These are phyloP conservation scores for Rhizomucor pusillus DNA, from an alignment of 371 early-diverging fungal genomes.

Conservation along the genomic window DNA sequence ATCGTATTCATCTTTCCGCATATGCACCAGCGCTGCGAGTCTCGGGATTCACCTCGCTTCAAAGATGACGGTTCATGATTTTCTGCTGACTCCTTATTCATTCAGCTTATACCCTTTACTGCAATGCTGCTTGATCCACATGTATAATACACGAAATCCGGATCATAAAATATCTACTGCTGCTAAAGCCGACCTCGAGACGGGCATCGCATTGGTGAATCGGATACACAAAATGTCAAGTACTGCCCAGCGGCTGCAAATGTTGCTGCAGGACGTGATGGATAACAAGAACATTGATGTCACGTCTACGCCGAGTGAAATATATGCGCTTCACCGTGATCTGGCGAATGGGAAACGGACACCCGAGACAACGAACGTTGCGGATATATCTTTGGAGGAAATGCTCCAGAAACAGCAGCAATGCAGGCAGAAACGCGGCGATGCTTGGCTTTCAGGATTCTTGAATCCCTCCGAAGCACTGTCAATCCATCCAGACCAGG, in stretches of 20 bases:
- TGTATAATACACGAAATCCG: slow-evolving; percentile 42
- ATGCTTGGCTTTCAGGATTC: too few relatives aligned
- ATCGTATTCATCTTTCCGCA: slow-evolving; percentile 39
- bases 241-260: slow-evolving; percentile 29
- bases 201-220: slow-evolving; percentile 28
- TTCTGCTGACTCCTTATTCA: slow-evolving; percentile 43
- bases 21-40: slow-evolving; percentile 46
- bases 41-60: slow-evolving; percentile 39
- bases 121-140: slow-evolving; percentile 44
- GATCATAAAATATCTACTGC: slow-evolving; percentile 31
- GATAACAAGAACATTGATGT: slow-evolving; percentile 36
- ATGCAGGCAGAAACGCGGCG: too few relatives aligned
- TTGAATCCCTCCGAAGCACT: too few relatives aligned
- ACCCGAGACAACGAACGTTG: background rate
- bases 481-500: too few relatives aligned
- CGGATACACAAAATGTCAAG: slow-evolving; percentile 30
- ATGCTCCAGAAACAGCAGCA: background rate
- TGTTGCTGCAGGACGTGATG: slow-evolving; percentile 31
- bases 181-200: slow-evolving; percentile 36
- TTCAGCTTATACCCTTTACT: slow-evolving; percentile 45
- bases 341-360: background rate
- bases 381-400: background rate
- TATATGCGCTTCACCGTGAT: slow-evolving; percentile 4
- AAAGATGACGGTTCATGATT: slow-evolving; percentile 32
- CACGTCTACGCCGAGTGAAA: slow-evolving; percentile 9